Evolutionary conservation across 2,329 filamentous ascomycete genomes (phyloP).

Genomic region (Aspergillus sp.): DNA sequence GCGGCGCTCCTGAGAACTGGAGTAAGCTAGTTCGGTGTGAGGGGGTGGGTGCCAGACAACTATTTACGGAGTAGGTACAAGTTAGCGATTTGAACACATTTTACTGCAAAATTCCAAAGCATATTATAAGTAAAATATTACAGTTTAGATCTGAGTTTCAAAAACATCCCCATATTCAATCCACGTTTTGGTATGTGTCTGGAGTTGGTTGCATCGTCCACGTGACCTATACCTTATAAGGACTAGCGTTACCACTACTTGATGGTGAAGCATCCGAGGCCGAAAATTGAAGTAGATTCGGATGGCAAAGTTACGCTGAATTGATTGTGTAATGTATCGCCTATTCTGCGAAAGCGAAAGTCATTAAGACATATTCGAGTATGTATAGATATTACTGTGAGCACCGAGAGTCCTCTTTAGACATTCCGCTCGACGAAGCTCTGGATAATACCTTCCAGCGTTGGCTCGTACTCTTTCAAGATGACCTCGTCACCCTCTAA

Average conservation of each 20-base stretch:
- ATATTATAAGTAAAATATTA: too few species aligned
- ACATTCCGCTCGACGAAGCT: conserved; percentile 68
- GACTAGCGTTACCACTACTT: not conserved
- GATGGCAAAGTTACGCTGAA: not conserved
- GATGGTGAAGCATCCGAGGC: too few species aligned
- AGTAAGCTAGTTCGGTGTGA: not conserved
- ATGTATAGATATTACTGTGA: not conserved
- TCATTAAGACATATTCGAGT: not conserved
- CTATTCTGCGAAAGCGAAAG: not conserved
- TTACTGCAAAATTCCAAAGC: not conserved
- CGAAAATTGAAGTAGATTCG: too few species aligned
- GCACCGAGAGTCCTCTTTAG: conserved; percentile 20
- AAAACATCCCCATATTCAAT: not conserved
- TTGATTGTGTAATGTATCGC: not conserved
- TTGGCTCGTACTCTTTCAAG: conserved; percentile 84
- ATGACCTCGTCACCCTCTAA: conserved; percentile 68
- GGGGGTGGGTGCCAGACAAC: not conserved
- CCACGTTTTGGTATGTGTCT: not conserved
- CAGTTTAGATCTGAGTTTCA: not conserved
- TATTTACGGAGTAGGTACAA: not conserved
- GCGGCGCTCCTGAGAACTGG: not conserved
- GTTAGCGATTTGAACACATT: not conserved
- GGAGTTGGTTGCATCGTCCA: not conserved
- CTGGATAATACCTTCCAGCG: conserved; percentile 75
- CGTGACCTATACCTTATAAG: not conserved